A percentile compares a stretch with the other conserved stretches of the same genome.
Evolutionary conservation across 106 monocot species (phyloP).

Genomic region (Alisma plantagoaquatica): DNA sequence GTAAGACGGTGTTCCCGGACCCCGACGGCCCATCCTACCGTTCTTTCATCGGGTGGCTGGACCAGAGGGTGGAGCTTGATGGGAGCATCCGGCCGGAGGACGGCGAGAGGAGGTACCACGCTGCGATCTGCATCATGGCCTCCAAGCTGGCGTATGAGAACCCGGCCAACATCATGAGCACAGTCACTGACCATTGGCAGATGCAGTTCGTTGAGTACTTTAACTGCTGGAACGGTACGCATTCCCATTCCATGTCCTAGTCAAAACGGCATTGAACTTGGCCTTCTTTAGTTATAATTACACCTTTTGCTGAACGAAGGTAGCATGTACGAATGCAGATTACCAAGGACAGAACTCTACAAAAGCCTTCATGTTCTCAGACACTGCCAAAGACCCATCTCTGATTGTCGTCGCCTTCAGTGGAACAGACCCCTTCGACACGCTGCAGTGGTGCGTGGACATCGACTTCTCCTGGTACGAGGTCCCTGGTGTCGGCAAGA

Average conservation of each 20-base stretch:
- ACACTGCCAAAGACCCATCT: conserved; percentile 34
- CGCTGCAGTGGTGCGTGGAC: conserved; percentile 59
- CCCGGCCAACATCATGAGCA: conserved; percentile 1
- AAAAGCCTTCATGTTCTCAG: conserved; percentile 57
- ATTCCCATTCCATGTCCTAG: no score
- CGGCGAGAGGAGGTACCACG: conserved; percentile 1
- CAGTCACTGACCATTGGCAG: conserved; percentile 21
- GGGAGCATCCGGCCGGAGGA: conserved; percentile 1
- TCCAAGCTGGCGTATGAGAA: conserved; percentile 21
- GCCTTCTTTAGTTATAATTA: no score
- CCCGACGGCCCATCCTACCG: neutral
- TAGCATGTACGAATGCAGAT: conserved; percentile 34
- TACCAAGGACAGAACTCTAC: conserved; percentile 30
- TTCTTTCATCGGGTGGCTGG: conserved; percentile 1
- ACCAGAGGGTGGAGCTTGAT: neutral
- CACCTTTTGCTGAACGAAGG: no score
- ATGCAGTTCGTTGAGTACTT: conserved; percentile 46
- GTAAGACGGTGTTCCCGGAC: conserved; percentile 3
- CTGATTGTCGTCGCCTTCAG: conserved; percentile 58
- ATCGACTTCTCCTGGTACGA: conserved; percentile 82
- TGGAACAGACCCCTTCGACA: conserved; percentile 68
- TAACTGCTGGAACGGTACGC: conserved; percentile 49
- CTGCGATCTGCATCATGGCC: conserved; percentile 8
- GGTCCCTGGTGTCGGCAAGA: conserved; percentile 46
- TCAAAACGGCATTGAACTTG: no score